Conservation (phyloP, 345 rosid genomes). For the Balakata baccata region DNA sequence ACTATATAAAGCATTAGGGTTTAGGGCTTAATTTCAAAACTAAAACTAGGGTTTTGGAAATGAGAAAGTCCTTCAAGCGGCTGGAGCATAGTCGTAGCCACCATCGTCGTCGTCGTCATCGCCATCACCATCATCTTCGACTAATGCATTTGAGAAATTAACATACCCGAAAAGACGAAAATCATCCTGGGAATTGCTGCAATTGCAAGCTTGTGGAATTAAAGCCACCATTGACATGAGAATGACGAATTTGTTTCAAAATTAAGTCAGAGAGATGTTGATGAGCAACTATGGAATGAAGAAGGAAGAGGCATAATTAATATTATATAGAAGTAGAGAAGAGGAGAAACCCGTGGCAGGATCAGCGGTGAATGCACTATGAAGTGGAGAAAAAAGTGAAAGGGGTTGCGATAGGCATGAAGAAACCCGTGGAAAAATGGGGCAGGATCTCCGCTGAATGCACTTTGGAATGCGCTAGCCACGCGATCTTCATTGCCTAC, state of each 20-base stretch:
- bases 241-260: too few species aligned
- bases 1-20: too few species aligned
- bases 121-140: conserved; percentile 14
- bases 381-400: not conserved
- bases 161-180: conserved; percentile 5
- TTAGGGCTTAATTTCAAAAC: too few species aligned
- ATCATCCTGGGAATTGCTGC: not conserved
- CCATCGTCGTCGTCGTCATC: too few species aligned
- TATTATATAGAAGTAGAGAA: too few species aligned
- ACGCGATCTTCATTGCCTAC: not conserved
- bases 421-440: not conserved
- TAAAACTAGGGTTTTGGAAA: too few species aligned
- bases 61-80: too few species aligned
- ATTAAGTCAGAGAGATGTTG: not conserved
- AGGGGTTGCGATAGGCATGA: too few species aligned
- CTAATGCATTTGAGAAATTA: not conserved
- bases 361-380: not conserved
- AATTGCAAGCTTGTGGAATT: too few species aligned
- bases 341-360: not conserved
- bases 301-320: not conserved
- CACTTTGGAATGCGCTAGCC: not conserved
- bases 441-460: not conserved
- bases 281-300: not conserved
- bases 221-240: not conserved
- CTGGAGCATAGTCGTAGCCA: too few species aligned